A percentile compares a stretch with the other conserved stretches of the same genome.
These are phyloP conservation scores for Aspergillus cristatus DNA, from an alignment of 495 filamentous ascomycete genomes.

Conservation along the genomic window DNA sequence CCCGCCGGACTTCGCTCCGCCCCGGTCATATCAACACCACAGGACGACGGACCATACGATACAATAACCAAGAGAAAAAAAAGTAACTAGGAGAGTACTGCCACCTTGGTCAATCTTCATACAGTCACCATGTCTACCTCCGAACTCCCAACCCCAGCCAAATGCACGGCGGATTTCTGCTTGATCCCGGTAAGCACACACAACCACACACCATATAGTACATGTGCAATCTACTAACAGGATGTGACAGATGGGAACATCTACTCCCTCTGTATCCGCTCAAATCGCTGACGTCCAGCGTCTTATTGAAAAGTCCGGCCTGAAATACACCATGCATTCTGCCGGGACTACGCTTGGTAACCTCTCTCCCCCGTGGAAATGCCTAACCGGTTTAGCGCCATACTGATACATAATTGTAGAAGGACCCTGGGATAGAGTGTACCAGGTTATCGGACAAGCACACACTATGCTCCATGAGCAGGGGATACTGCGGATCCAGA, in stretches of 20 bases:
- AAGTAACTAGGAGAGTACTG: background rate
- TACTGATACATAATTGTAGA: too few relatives aligned
- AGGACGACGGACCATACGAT: background rate
- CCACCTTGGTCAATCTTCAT: background rate
- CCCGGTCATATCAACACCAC: too few relatives aligned
- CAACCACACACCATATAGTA: background rate
- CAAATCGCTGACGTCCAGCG: constrained; percentile 85
- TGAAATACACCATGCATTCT: constrained; percentile 83
- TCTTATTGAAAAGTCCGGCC: constrained; percentile 67
- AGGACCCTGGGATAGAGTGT: constrained; percentile 84
- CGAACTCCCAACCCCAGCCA: constrained; percentile 48
- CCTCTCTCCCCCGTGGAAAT: background rate
- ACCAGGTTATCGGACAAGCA: constrained; percentile 81
- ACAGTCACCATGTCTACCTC: too few relatives aligned
- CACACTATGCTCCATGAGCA: constrained; percentile 75
- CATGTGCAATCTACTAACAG: constrained; percentile 18
- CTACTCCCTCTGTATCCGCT: constrained; percentile 68
- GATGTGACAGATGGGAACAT: constrained; percentile 61
- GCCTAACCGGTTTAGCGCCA: too few relatives aligned
- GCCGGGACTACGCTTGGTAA: constrained; percentile 86
- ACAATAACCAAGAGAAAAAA: constrained; percentile 2
- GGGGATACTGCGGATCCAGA: constrained; percentile 77
- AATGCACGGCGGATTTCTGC: constrained; percentile 75
- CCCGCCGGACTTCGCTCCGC: too few relatives aligned
- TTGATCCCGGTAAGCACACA: constrained; percentile 56